phyloP scores from a whole-genome alignment of 2,329 filamentous ascomycete species.

The Monilinia polystroma region DNA sequence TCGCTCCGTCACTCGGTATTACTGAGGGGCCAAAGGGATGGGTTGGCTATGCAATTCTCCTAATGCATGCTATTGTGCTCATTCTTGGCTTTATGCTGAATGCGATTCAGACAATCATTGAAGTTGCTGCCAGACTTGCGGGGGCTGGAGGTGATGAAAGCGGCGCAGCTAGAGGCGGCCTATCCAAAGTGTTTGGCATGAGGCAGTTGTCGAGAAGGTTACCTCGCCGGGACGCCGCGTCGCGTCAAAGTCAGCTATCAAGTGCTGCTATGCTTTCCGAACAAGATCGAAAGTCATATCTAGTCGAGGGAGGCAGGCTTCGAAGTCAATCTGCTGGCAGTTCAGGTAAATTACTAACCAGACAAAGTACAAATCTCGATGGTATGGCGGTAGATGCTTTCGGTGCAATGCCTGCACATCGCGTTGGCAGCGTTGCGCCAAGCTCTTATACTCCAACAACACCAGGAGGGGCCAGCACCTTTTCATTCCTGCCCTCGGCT shows the following conservation, averaged over 20 bases:
- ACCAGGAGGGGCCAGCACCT: slow-evolving; percentile 66
- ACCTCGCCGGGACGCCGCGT: slow-evolving; percentile 61
- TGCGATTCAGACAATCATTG: slow-evolving; percentile 83
- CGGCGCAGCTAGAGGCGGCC: slow-evolving; percentile 73
- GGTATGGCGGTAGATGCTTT: slow-evolving; percentile 48
- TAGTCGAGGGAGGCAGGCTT: slow-evolving; percentile 50
- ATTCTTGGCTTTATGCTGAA: slow-evolving; percentile 93
- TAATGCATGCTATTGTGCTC: slow-evolving; percentile 81
- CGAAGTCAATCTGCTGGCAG: slow-evolving; percentile 63
- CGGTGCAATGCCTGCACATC: slow-evolving; percentile 43
- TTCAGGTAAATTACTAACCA: slow-evolving; percentile 58
- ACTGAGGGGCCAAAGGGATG: slow-evolving; percentile 80
- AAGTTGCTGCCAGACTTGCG: slow-evolving; percentile 78
- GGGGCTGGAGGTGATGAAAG: slow-evolving; percentile 78
- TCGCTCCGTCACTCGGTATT: slow-evolving; percentile 79
- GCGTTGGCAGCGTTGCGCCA: slow-evolving; percentile 48
- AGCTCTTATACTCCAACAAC: slow-evolving; percentile 73
- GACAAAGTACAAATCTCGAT: slow-evolving; percentile 55
- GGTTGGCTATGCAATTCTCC: slow-evolving; percentile 89
- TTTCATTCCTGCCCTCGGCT: slow-evolving; percentile 64
- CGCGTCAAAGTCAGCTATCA: slow-evolving; percentile 78
- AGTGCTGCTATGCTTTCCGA: slow-evolving; percentile 77
- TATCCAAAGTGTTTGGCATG: slow-evolving; percentile 89
- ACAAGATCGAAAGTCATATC: slow-evolving; percentile 62
- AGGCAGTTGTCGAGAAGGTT: slow-evolving; percentile 78